A percentile compares a stretch with the other conserved stretches of the same genome.
phyloP scores from a whole-genome alignment of 1,139 yeast genomes.

The Kodamaea ohmeri region DNA sequence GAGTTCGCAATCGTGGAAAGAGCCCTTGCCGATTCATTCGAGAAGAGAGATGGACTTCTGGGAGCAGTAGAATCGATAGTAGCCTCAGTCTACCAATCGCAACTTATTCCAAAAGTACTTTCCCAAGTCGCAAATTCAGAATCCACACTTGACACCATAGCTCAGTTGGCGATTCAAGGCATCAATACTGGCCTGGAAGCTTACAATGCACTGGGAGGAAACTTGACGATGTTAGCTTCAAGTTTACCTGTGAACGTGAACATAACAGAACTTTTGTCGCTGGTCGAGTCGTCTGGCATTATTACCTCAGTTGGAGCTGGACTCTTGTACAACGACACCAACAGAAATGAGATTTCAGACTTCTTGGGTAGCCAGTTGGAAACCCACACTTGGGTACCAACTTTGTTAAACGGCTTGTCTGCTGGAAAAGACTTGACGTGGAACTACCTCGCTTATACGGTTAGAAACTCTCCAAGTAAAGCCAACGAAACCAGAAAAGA shows the following conservation, averaged over 20 bases:
- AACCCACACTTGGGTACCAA: slow-evolving; percentile 27
- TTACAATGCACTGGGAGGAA: slow-evolving; percentile 10
- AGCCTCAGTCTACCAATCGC: slow-evolving; percentile 27
- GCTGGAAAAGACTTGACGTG: slow-evolving; percentile 30
- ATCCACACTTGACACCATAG: slow-evolving; percentile 19
- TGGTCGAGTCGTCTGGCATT: slow-evolving; percentile 26
- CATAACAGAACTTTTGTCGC: slow-evolving; percentile 15
- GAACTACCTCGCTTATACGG: slow-evolving; percentile 27
- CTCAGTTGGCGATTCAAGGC: slow-evolving; percentile 6
- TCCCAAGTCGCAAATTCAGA: slow-evolving; percentile 29
- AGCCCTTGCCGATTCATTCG: slow-evolving; percentile 7
- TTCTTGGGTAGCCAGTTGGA: slow-evolving; percentile 26
- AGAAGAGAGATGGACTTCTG: slow-evolving; percentile 4
- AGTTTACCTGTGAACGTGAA: slow-evolving; percentile 16
- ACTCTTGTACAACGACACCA: slow-evolving; percentile 30
- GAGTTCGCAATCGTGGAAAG: slow-evolving; percentile 8
- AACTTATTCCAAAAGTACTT: slow-evolving; percentile 28
- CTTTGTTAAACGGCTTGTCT: slow-evolving; percentile 33
- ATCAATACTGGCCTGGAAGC: slow-evolving; percentile 11
- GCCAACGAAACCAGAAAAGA: slow-evolving; percentile 18
- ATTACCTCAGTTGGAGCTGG: slow-evolving; percentile 24
- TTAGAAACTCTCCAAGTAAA: slow-evolving; percentile 27
- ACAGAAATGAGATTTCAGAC: slow-evolving; percentile 26
- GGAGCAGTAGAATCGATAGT: slow-evolving; percentile 13
- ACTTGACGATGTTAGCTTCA: slow-evolving; percentile 2